Base-by-base conservation (phyloP, 164 flowering plant genomes). In the Magnolia sinica region DNA sequence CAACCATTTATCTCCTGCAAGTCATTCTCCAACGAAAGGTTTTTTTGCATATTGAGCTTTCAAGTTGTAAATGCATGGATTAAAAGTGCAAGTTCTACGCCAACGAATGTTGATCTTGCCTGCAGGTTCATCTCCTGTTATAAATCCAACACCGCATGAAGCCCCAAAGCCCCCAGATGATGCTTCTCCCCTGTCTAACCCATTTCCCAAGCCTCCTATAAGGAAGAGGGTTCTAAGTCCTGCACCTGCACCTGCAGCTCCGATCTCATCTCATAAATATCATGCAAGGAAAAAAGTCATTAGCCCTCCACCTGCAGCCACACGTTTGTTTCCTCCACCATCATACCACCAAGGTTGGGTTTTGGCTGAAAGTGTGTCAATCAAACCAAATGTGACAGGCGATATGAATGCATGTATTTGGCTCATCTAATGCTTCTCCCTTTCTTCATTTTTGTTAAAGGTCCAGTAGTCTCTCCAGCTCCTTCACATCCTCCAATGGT, bases 261-360 rank as follows among this genome's bases (percentile, higher is more conserved):
- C 81, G 68, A 70, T 51, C 22, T 72, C 84, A 75, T 74, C 72
- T 71, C 69, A 77, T 70, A 84, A 79, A 78, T 80, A 81, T 80
- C 86, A 80, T 85, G 20, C 70, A 73, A 80, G 83, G 74, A 82
- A 76, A 77, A 82, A 76, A 74, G 79, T 64, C 73, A 76, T 14
- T 68, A 73, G 78, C 71, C 78, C 82, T 74, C 76, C 84, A 70
- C 87, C 84, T 70, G 76, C 88, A 76, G 70, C 85, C 50, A 76
- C 87, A 11, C 65, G 78, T 81, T 49, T 65, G 50, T 73, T 65
- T 69, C 81, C 86, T 80, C 85, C 88, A 4, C 72, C 55, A 64
- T 55, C 78, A 31, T n/a, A 77, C 55, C 76, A 79, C 49, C 81
- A 76, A 86, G 95, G 95, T 92, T 76, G 20, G 63, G 7, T 72